phyloP scores from a whole-genome alignment of 2,329 filamentous ascomycete species.

The Xylariaceae sp. region DNA sequence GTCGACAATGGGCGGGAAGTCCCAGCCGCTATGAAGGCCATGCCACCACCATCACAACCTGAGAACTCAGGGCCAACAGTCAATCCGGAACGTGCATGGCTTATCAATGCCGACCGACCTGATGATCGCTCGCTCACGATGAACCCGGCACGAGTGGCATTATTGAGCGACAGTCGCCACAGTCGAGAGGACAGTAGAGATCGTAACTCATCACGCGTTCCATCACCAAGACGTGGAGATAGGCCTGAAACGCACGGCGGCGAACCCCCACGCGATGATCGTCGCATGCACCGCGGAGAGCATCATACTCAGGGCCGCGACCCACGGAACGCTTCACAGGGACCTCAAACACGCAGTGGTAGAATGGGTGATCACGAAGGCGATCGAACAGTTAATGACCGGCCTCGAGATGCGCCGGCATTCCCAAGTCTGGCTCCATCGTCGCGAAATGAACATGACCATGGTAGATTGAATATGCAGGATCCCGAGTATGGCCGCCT shows the following conservation, averaged over 20 bases:
- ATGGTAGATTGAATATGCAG: slow-evolving; percentile 46
- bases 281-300: slow-evolving; percentile 39
- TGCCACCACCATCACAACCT: slow-evolving; percentile 28
- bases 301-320: slow-evolving; percentile 31
- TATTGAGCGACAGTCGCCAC: slow-evolving; percentile 41
- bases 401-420: slow-evolving; percentile 36
- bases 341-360: slow-evolving; percentile 23
- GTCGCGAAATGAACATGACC: slow-evolving; percentile 44
- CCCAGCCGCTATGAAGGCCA: slow-evolving; percentile 28
- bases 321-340: slow-evolving; percentile 28
- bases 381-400: slow-evolving; percentile 39
- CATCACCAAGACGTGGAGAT: slow-evolving; percentile 47
- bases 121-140: slow-evolving; percentile 38
- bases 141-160: slow-evolving; percentile 45
- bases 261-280: slow-evolving; percentile 43
- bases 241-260: slow-evolving; percentile 34
- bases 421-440: slow-evolving; percentile 35
- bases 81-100: slow-evolving; percentile 51
- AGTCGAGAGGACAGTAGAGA: slow-evolving; percentile 43
- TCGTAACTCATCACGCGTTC: slow-evolving; percentile 31
- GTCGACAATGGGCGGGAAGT: slow-evolving; percentile 29
- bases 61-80: slow-evolving; percentile 43
- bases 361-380: slow-evolving; percentile 35
- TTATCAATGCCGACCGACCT: slow-evolving; percentile 37
- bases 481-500: slow-evolving; percentile 60